Evolutionary conservation across 2,329 filamentous ascomycete genomes (phyloP).

Genomic region (Phyllosticta capitalensis): DNA sequence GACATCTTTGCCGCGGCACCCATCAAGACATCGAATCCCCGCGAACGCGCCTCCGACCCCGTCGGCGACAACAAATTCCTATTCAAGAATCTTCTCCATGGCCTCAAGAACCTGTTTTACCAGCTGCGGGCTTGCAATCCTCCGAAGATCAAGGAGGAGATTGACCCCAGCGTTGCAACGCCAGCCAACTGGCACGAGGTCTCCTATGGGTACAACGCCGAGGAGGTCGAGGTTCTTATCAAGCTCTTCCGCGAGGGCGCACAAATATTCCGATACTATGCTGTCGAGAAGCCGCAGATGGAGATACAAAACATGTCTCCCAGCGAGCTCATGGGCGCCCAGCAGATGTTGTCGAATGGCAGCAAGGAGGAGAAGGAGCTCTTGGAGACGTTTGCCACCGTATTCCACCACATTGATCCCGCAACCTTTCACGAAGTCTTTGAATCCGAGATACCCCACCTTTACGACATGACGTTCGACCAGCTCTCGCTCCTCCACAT

Average conservation of each 20-base stretch:
- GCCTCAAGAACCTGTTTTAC: conserved; percentile 92
- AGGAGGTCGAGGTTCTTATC: conserved; percentile 92
- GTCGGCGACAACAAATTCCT: conserved; percentile 96
- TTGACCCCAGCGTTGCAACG: conserved; percentile 62
- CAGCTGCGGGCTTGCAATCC: conserved; percentile 87
- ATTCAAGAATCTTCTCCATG: conserved; percentile 93
- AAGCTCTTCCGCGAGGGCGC: conserved; percentile 96
- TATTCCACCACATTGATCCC: conserved; percentile 97
- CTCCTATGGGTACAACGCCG: conserved; percentile 90
- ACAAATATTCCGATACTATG: conserved; percentile 94
- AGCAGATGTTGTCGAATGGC: conserved; percentile 79
- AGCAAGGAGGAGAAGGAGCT: conserved; percentile 96
- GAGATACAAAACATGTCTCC: conserved; percentile 71
- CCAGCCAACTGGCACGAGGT: conserved; percentile 92
- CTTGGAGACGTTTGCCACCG: conserved; percentile 92
- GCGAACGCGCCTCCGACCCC: conserved; percentile 80
- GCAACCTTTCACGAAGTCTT: conserved; percentile 99
- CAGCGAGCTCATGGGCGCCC: conserved; percentile 86
- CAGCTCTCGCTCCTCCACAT: conserved; percentile 90
- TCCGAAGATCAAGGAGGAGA: conserved; percentile 40
- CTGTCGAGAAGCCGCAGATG: conserved; percentile 66
- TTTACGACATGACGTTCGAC: conserved; percentile 97
- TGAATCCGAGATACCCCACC: conserved; percentile 88
- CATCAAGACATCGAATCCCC: conserved; percentile 87
- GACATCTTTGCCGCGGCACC: conserved; percentile 96